Conservation (phyloP, 768 basidiomycete genomes). For the Rhodotorula graminis region DNA sequence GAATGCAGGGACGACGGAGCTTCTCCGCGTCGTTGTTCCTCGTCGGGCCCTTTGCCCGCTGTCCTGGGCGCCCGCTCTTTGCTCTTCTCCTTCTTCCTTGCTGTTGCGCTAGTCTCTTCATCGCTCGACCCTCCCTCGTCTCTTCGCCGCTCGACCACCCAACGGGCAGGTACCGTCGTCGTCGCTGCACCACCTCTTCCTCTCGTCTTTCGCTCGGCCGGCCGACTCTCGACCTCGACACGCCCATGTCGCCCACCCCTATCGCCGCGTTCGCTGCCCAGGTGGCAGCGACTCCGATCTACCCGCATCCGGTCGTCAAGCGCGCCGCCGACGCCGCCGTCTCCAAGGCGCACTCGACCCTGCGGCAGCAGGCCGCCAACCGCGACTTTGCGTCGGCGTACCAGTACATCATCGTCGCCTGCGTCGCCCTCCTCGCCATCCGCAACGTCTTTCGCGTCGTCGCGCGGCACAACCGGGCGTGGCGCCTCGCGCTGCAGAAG, state of each 20-base stretch:
- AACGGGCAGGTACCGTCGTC: neutral
- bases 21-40: no score
- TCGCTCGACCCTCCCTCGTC: neutral
- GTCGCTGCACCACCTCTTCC: neutral
- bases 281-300: neutral
- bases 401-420: constrained; percentile 24
- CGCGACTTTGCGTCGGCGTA: constrained; percentile 18
- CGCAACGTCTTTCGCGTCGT: constrained; percentile 13
- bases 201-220: neutral
- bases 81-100: neutral
- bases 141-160: neutral
- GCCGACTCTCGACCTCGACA: neutral
- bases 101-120: no score
- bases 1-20: no score
- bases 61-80: neutral
- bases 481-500: constrained; percentile 21
- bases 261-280: neutral
- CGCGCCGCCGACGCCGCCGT: neutral
- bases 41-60: no score
- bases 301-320: neutral
- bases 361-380: constrained; percentile 18
- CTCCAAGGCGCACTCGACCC: constrained; percentile 5
- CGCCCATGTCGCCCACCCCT: neutral
- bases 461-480: constrained; percentile 16
- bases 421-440: constrained; percentile 16